A percentile compares a stretch with the other conserved stretches of the same genome.
These are phyloP conservation scores for Paecilomyces sp. DNA, from an alignment of 2,329 filamentous ascomycete species.

Conservation along the genomic window DNA sequence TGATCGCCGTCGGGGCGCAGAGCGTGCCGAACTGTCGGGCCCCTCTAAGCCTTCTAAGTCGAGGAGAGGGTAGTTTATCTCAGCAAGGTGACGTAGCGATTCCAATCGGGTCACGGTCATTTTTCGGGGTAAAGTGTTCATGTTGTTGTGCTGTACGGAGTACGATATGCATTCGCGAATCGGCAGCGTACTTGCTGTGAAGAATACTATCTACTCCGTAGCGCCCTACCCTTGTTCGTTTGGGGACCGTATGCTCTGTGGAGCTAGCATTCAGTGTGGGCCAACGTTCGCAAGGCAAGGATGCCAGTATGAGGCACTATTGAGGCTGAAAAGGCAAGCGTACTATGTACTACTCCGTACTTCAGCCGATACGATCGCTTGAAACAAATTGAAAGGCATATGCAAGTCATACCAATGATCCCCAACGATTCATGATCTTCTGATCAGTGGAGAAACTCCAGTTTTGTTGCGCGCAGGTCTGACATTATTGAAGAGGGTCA, in stretches of 20 bases:
- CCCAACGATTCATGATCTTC: neutral
- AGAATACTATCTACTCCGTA: neutral
- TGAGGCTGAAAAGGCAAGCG: neutral
- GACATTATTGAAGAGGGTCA: neutral
- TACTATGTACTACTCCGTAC: neutral
- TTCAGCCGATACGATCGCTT: neutral
- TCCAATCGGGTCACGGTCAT: neutral
- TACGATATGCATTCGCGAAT: neutral
- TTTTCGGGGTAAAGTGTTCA: neutral
- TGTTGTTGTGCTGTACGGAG: neutral
- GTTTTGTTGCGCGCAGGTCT: neutral
- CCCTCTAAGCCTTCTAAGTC: neutral
- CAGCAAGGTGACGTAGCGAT: neutral
- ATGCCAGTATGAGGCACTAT: neutral
- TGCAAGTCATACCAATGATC: neutral
- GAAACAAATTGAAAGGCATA: neutral
- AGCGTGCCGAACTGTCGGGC: neutral
- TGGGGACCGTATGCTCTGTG: neutral
- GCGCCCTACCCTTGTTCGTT: neutral
- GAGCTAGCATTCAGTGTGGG: neutral
- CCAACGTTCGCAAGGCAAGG: neutral
- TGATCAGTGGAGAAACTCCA: neutral
- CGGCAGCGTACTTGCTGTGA: neutral
- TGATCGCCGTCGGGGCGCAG: neutral
- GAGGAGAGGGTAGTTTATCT: neutral